Evolutionary conservation across 2,329 filamentous ascomycete genomes (phyloP), one percentile per base, ranked within the genome.

Genomic region (Fusarium annulatum): DNA sequence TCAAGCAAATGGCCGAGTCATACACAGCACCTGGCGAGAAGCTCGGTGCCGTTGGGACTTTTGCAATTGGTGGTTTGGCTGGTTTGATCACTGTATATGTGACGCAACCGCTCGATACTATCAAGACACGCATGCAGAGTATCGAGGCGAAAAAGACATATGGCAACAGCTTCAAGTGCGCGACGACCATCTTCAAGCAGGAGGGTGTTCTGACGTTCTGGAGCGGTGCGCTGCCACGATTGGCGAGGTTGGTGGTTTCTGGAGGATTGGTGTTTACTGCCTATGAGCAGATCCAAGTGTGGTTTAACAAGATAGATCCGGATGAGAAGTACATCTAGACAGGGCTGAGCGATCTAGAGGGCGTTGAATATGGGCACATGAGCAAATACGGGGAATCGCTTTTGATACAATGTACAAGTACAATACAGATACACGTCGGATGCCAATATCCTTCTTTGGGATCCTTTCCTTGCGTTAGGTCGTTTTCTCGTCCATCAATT

Each of bases 101-200:
- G 36, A 92, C 90, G 60, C 90, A 92, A 80, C 90, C 90, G 26
- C 85, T 99, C 48, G 96, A 99, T 82, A 98, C 96, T 0, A 89
- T 99, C 81, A 99, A 99, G 89, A 99, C 96, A 74, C 85, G 94
- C 71, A 99, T 99, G 96, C 96, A 99, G 88, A 97, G 94, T 75
- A 92, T 98, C 69, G 94, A 98, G 82, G 94, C 96, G 39, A 89
- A 89, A 71, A 86, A 84, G 48, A 84, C 92, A 69, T 99, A 99
- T 80, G 95, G 93, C 80, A 98, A 97, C 84, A 96, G 92, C 77
- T 88, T 97, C 74, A 89, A 91, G 53, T 99, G 96, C 82, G 95
- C 93, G 1, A 87, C 89, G 16, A 88, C 92, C 79, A 97, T 99
- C 74, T 93, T 96, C 82, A 93, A 91, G 83, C 91, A 98, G 60